These are phyloP conservation scores for Pezicula radicicola DNA, from an alignment of 2,329 filamentous ascomycete species.

Conservation along the genomic window DNA sequence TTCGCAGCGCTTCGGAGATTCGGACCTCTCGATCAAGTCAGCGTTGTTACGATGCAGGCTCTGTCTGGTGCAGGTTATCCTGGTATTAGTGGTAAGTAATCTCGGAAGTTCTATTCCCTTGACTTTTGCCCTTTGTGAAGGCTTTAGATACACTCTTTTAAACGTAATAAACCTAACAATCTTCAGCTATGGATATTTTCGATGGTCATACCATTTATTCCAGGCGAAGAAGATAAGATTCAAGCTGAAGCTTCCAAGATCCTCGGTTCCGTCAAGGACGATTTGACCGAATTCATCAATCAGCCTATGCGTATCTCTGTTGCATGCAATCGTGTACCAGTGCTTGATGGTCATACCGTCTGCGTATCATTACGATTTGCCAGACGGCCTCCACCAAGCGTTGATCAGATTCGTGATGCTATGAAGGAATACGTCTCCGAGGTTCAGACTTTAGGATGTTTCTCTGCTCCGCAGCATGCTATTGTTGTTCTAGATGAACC, in stretches of 20 bases:
- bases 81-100: conserved; percentile 63
- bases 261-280: conserved; percentile 69
- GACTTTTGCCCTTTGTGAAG: no score
- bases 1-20: conserved; percentile 90
- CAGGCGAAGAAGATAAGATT: conserved; percentile 93
- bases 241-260: conserved; percentile 96
- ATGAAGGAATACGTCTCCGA: conserved; percentile 80
- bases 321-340: conserved; percentile 90
- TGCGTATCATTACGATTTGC: conserved; percentile 86
- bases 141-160: no score
- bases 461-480: conserved; percentile 76
- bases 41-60: conserved; percentile 91
- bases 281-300: conserved; percentile 72
- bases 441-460: conserved; percentile 78
- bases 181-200: conserved; percentile 75
- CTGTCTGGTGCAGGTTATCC: conserved; percentile 91
- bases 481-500: conserved; percentile 89
- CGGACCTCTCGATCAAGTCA: conserved; percentile 72
- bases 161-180: no score
- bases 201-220: conserved; percentile 95
- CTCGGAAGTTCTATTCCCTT: no score
- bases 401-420: conserved; percentile 74
- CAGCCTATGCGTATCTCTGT: conserved; percentile 78
- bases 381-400: conserved; percentile 68
- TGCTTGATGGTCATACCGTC: conserved; percentile 93